Evolutionary conservation across 2,329 filamentous ascomycete species (phyloP).

Genomic region (Microdochium nivale): DNA sequence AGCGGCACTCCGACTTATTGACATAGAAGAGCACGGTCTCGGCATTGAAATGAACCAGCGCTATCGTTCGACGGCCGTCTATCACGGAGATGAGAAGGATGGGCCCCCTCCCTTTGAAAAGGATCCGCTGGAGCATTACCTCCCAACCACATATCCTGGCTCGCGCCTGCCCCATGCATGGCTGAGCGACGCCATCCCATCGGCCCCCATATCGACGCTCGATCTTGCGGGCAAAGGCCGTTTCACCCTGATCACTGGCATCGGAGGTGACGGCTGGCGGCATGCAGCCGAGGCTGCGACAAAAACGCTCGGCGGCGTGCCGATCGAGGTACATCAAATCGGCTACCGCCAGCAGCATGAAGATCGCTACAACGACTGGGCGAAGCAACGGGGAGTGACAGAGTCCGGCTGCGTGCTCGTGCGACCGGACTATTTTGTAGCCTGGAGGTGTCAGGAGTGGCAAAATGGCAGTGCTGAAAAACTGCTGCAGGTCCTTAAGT

Average conservation of each 20-base stretch:
- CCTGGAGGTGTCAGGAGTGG: constrained; percentile 31
- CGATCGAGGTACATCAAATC: constrained; percentile 40
- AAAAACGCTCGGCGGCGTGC: constrained; percentile 29
- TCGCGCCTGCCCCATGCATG: constrained; percentile 53
- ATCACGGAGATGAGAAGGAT: constrained; percentile 14
- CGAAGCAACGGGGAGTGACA: constrained; percentile 38
- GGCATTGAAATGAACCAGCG: constrained; percentile 47
- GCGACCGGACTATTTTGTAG: constrained; percentile 50
- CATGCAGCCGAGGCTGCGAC: constrained; percentile 32
- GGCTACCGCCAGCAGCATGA: constrained; percentile 51
- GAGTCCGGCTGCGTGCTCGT: constrained; percentile 51
- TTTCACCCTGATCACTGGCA: constrained; percentile 43
- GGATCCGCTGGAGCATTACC: background rate
- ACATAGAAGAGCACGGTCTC: constrained; percentile 38
- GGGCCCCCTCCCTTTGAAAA: background rate
- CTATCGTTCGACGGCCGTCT: constrained; percentile 33
- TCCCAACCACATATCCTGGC: constrained; percentile 47
- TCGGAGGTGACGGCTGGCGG: constrained; percentile 48
- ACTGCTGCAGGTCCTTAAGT: constrained; percentile 9
- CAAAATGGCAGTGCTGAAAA: constrained; percentile 8
- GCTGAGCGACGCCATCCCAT: constrained; percentile 41
- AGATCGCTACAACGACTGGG: constrained; percentile 56
- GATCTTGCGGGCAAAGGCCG: constrained; percentile 49
- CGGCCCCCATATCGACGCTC: constrained; percentile 42
- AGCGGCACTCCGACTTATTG: constrained; percentile 23